These are phyloP conservation scores for Streptanthus diversifolius DNA, from an alignment of 345 rosid species.

Conservation along the genomic window DNA sequence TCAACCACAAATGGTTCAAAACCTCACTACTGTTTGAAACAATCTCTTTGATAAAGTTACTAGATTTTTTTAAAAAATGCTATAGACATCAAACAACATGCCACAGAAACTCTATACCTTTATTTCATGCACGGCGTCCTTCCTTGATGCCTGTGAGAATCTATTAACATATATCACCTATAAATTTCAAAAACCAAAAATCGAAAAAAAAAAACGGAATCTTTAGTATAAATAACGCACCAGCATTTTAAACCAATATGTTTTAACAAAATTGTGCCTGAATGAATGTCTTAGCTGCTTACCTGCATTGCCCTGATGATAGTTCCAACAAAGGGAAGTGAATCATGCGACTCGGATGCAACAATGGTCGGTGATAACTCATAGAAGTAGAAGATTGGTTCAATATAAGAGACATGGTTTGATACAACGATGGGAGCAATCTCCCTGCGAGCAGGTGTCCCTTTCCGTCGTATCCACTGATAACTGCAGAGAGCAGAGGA, in stretches of 20 bases:
- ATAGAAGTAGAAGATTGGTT: constrained; percentile 91
- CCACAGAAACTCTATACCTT: constrained; percentile 69
- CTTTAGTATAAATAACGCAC: neutral
- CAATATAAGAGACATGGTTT: constrained; percentile 85
- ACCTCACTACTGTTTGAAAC: neutral
- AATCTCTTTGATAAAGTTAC: neutral
- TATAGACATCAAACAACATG: constrained; percentile 12
- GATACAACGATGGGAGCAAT: constrained; percentile 90
- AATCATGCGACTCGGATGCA: constrained; percentile 88
- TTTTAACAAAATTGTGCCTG: neutral
- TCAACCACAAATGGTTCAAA: constrained; percentile 1
- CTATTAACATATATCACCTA: constrained; percentile 98
- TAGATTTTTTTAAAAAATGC: neutral
- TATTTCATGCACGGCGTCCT: constrained; percentile 80
- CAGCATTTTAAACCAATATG: neutral
- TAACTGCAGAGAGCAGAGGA: constrained; percentile 46
- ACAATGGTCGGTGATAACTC: constrained; percentile 93
- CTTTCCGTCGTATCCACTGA: constrained; percentile 92
- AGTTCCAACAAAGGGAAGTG: constrained; percentile 91
- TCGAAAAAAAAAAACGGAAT: neutral
- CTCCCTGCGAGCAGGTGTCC: constrained; percentile 84
- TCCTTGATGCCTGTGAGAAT: constrained; percentile 79
- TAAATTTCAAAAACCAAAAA: neutral
- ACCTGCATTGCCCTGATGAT: constrained; percentile 99
- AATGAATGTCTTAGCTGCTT: neutral